Evolutionary conservation across 2,329 filamentous ascomycete genomes (phyloP).

Genomic region (Botryotinia narcissicola): DNA sequence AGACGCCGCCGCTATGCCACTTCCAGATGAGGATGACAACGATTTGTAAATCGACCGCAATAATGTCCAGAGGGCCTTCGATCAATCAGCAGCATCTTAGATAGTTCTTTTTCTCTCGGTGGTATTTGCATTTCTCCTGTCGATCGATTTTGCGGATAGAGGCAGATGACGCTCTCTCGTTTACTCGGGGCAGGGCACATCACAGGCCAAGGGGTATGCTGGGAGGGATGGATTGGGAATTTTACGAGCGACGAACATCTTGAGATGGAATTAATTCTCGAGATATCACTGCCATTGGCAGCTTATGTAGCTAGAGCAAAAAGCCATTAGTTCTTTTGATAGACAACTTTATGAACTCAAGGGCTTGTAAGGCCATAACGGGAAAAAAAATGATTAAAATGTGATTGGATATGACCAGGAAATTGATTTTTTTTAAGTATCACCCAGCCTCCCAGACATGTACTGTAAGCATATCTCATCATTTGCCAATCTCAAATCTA

Average conservation of each 20-base stretch:
- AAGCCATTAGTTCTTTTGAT: constrained; percentile 33
- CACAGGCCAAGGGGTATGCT: constrained; percentile 32
- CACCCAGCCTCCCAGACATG: not conserved
- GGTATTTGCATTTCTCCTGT: constrained; percentile 37
- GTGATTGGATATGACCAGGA: not conserved
- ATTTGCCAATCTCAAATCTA: not conserved
- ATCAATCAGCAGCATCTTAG: constrained; percentile 38
- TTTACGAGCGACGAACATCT: constrained; percentile 36
- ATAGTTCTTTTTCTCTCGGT: constrained; percentile 37
- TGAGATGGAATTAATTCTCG: constrained; percentile 30
- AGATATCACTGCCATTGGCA: constrained; percentile 32
- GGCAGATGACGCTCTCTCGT: constrained; percentile 32
- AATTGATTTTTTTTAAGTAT: not conserved
- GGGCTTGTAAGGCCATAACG: not conserved
- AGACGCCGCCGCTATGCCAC: constrained; percentile 74
- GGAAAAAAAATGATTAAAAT: not conserved
- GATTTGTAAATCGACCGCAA: constrained; percentile 42
- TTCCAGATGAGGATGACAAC: constrained; percentile 91
- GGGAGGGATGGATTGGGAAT: constrained; percentile 28
- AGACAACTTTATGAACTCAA: constrained; percentile 12
- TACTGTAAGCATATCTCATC: not conserved
- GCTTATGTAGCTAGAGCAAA: constrained; percentile 38
- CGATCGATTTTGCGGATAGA: constrained; percentile 35
- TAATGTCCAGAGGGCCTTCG: constrained; percentile 23
- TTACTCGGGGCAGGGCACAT: constrained; percentile 32